Base-by-base conservation (phyloP, 345 rosid species). In the Carallia brachiata region DNA sequence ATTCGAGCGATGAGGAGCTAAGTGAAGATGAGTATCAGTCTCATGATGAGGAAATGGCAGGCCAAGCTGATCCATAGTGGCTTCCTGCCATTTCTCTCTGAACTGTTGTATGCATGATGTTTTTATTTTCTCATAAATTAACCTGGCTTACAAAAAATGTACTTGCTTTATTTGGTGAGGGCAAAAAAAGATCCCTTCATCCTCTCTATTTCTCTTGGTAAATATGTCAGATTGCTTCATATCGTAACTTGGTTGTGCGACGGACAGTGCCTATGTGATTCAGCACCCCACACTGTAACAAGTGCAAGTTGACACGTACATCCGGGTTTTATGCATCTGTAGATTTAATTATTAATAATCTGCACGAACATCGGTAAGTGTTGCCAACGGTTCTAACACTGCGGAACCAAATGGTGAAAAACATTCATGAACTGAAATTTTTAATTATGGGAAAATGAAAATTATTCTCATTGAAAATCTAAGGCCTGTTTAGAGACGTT, bases 61-160 rank as follows among this genome's bases (percentile, higher is more conserved):
- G 88, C 59, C 78, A 78, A 61, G 81, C 89, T 12, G 92, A 87
- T 72, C 92, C 84, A 1, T 77, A 77, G 65, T 7, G 40, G 58
- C 27, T 23, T 61, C 23, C 6, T 16, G 6, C 57, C 8, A 23
- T 23, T 1, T 23, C 36, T 15, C 36, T 23, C 7, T 27, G 2
- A 36, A 23, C 30, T 70, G 73, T 54, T 62, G 61, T 73, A 77
- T 77, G 70, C 50, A 79, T 71, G 44, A 17, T 74, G 74, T 52
- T 64, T 54, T 61, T 48, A 28, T 32, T 40, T 40, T 36, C 58
- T 36, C n/a, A 62, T 17, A 48, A 72, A 31, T 27, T 30, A 54
- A 57, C 60, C 44, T 19, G 40, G 67, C 70, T 31, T 32, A 36
- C 50, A 28, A 54, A 37, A 56, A 54, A 65, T 66, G 77, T 13